A percentile compares a stretch with the other conserved stretches of the same genome.
These are phyloP conservation scores for Chlamydomonas incerta DNA, from an alignment of 139 green algal species.

Conservation along the genomic window DNA sequence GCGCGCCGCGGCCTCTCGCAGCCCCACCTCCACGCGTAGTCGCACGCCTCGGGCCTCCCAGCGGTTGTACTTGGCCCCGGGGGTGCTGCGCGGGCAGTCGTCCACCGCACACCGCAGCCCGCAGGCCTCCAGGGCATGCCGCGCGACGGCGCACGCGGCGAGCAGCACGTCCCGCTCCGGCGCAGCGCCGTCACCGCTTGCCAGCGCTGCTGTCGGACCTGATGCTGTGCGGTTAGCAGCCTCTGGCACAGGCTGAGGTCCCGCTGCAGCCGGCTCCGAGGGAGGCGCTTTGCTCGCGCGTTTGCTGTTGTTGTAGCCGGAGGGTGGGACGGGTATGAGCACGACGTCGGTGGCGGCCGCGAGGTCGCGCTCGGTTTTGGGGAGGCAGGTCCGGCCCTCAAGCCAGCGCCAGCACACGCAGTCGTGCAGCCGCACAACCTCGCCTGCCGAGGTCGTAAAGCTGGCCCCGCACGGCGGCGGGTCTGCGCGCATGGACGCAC, in stretches of 20 bases:
- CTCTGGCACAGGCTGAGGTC: too few relatives aligned
- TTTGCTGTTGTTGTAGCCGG: neutral
- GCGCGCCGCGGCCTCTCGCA: neutral
- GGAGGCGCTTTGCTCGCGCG: neutral
- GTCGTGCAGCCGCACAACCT: neutral
- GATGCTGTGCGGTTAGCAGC: too few relatives aligned
- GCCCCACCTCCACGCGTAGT: conserved; percentile 11
- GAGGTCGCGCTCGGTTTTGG: neutral
- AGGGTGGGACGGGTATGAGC: neutral
- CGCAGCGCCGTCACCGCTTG: neutral
- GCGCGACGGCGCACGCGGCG: neutral
- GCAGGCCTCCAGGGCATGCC: neutral
- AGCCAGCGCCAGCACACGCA: conserved; percentile 19
- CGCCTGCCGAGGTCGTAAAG: neutral
- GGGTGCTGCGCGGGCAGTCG: neutral
- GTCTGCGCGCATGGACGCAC: too few relatives aligned
- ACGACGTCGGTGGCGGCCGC: neutral
- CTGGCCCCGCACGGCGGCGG: neutral
- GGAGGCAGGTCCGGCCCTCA: conserved; percentile 27
- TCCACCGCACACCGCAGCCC: neutral
- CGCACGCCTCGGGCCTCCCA: conserved; percentile 37
- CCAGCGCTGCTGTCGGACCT: too few relatives aligned
- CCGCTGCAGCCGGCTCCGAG: neutral
- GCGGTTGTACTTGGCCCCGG: conserved; percentile 26
- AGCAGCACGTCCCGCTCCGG: neutral